phyloP scores from a whole-genome alignment of 495 filamentous ascomycete species.

The Hamigera avellanea region DNA sequence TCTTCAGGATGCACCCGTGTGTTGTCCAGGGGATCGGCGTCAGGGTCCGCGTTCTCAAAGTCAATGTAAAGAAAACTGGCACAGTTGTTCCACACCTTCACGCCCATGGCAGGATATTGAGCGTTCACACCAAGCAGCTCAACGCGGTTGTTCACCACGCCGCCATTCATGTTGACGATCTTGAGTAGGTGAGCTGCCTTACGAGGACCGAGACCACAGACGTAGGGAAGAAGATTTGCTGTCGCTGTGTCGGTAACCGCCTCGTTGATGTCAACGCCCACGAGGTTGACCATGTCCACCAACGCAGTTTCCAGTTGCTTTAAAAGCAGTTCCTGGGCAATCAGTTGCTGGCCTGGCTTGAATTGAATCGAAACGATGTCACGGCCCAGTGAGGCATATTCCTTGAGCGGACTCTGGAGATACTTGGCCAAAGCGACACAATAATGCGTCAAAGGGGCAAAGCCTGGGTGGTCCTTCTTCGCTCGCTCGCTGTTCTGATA shows the following conservation, averaged over 20 bases:
- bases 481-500: conserved; percentile 85
- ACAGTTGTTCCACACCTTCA: conserved; percentile 89
- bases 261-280: conserved; percentile 89
- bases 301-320: conserved; percentile 84
- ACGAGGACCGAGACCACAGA: conserved; percentile 85
- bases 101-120: conserved; percentile 71
- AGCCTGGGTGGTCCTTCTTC: conserved; percentile 65
- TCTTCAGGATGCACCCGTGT: conserved; percentile 96
- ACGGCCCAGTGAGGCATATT: conserved; percentile 84
- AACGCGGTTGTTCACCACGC: conserved; percentile 64
- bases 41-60: conserved; percentile 64
- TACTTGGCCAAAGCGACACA: conserved; percentile 83
- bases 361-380: conserved; percentile 80
- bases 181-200: conserved; percentile 84
- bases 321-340: conserved; percentile 73
- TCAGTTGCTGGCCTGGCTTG: conserved; percentile 76
- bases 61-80: conserved; percentile 89
- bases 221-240: conserved; percentile 79
- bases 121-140: conserved; percentile 82
- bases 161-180: conserved; percentile 79
- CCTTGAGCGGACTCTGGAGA: conserved; percentile 85
- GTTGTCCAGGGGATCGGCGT: conserved; percentile 85
- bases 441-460: conserved; percentile 68
- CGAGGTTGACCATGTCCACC: conserved; percentile 96
- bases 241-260: conserved; percentile 67